Conservation (phyloP, 2,329 filamentous ascomycete genomes). For the Blastomyces percursus region DNA sequence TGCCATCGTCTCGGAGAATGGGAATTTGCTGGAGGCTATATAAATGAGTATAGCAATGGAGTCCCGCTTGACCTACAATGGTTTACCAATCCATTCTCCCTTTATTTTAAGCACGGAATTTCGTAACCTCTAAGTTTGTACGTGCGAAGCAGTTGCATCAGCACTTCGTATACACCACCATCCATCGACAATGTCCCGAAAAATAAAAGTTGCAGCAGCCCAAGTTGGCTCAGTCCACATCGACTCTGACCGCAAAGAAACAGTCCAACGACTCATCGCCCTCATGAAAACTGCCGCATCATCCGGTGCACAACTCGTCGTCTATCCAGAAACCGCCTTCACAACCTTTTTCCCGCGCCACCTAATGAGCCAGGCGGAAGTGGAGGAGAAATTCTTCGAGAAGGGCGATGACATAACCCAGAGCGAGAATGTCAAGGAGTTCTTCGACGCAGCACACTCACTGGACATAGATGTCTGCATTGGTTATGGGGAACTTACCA, state of each 20-base stretch:
- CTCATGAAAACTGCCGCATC: not conserved
- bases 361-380: not conserved
- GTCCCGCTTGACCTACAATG: not conserved
- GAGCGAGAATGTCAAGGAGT: not conserved
- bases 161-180: not conserved
- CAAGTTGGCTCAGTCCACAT: not conserved
- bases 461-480: not conserved
- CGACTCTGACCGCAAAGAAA: not conserved
- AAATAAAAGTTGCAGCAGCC: not conserved
- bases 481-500: not conserved
- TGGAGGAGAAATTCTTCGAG: not conserved
- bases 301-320: not conserved
- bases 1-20: not conserved
- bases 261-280: not conserved
- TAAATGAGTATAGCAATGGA: not conserved
- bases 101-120: not conserved
- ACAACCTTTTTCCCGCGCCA: slow-evolving; percentile 3
- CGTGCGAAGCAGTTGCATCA: not conserved
- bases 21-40: not conserved
- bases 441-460: not conserved
- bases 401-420: slow-evolving; percentile 3
- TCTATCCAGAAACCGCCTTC: slow-evolving; percentile 2
- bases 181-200: not conserved
- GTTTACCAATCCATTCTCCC: not conserved
- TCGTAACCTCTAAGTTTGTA: not conserved